Conservation (phyloP, 768 basidiomycete species). For the Rhizopogon vesiculosus region DNA sequence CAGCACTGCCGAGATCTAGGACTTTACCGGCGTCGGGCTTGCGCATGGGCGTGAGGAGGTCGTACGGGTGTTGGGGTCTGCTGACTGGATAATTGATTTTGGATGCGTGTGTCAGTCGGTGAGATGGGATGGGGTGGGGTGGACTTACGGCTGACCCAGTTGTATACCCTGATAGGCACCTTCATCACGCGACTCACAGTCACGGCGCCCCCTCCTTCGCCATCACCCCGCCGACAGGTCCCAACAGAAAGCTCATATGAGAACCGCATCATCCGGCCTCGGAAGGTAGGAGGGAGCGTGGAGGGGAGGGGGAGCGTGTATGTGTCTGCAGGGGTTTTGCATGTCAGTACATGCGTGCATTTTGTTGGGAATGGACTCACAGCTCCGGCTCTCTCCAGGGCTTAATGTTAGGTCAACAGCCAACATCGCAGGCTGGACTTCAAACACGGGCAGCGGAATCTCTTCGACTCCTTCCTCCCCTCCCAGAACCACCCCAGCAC, state of each 20-base stretch:
- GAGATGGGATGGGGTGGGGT: background rate
- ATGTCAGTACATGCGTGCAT: background rate
- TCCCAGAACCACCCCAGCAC: constrained; percentile 27
- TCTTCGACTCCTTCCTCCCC: constrained; percentile 57
- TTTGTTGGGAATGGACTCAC: constrained; percentile 33
- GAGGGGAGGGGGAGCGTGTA: constrained; percentile 75
- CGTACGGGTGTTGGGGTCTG: constrained; percentile 60
- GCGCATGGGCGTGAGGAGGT: constrained; percentile 76
- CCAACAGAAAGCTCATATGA: constrained; percentile 91
- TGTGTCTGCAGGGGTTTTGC: constrained; percentile 48
- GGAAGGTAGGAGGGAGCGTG: constrained; percentile 85
- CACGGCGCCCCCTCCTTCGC: constrained; percentile 32
- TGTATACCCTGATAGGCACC: constrained; percentile 89
- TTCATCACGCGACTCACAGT: constrained; percentile 78
- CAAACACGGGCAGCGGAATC: constrained; percentile 74
- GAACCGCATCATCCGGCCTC: constrained; percentile 78
- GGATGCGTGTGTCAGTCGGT: constrained; percentile 3
- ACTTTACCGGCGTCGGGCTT: constrained; percentile 12
- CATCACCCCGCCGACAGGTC: constrained; percentile 60
- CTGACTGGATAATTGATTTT: constrained; percentile 34
- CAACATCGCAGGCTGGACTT: constrained; percentile 81
- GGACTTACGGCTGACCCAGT: constrained; percentile 69
- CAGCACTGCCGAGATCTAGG: background rate
- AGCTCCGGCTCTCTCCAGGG: constrained; percentile 83
- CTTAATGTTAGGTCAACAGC: constrained; percentile 79